Evolutionary conservation across 176 grass and related monocot genomes (phyloP).

Genomic region (Oryza australiensis): DNA sequence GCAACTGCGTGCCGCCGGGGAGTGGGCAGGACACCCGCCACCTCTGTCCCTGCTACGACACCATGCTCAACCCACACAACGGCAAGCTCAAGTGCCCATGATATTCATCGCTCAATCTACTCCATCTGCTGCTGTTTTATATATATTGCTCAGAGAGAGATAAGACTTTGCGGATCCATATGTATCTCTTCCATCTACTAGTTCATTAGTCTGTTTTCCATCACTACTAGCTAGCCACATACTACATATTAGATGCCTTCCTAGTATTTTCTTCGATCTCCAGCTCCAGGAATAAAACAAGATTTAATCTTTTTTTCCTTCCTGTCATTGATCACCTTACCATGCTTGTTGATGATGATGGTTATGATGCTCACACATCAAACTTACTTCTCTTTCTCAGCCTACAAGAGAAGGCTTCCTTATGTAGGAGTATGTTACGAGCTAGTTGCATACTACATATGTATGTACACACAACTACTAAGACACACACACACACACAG

Average conservation of each 20-base stretch:
- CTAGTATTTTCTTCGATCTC: background rate
- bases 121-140: no score
- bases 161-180: no score
- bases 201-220: background rate
- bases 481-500: no score
- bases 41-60: slow-evolving; percentile 52
- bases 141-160: no score
- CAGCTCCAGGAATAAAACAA: background rate
- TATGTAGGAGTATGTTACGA: background rate
- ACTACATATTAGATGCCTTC: no score
- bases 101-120: background rate
- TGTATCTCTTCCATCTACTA: no score
- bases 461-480: background rate
- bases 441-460: background rate
- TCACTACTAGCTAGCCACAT: no score
- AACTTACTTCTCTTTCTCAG: background rate
- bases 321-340: no score
- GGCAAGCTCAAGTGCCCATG: slow-evolving; percentile 52
- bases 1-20: slow-evolving; percentile 81
- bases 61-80: slow-evolving; percentile 34
- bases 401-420: background rate
- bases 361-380: background rate
- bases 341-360: no score
- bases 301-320: background rate
- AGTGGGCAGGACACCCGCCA: slow-evolving; percentile 63